Conservation (phyloP, 2,329 filamentous ascomycete species). For the Raffaelea arxii region DNA sequence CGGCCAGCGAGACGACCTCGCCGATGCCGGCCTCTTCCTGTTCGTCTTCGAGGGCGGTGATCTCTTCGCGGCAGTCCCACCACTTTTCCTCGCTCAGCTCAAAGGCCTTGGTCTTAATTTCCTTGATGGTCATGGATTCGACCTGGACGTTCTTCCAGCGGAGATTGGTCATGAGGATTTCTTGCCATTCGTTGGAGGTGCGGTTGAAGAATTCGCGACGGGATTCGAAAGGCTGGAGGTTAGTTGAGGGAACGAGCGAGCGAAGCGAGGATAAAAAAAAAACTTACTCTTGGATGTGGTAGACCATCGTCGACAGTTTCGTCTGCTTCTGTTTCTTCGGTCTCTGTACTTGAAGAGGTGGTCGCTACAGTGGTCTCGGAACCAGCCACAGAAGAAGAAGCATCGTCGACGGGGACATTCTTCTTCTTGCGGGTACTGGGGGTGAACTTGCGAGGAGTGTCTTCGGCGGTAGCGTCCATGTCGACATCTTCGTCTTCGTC, state of each 20-base stretch:
- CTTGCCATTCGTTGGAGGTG: conserved; percentile 85
- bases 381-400: conserved; percentile 14
- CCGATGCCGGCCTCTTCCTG: conserved; percentile 92
- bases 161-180: conserved; percentile 66
- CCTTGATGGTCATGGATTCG: conserved; percentile 69
- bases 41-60: conserved; percentile 84
- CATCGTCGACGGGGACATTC: too few species aligned
- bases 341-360: too few species aligned
- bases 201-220: conserved; percentile 86
- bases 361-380: conserved; percentile 37
- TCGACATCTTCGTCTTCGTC: conserved; percentile 43
- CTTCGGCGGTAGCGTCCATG: conserved; percentile 39
- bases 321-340: conserved; percentile 39
- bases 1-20: conserved; percentile 81
- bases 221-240: conserved; percentile 70
- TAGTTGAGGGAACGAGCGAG: not conserved
- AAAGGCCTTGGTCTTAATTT: conserved; percentile 86
- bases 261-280: not conserved
- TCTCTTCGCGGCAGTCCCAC: conserved; percentile 97
- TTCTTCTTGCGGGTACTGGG: conserved; percentile 50
- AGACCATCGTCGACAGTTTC: conserved; percentile 59
- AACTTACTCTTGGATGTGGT: conserved; percentile 54
- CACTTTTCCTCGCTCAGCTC: conserved; percentile 90
- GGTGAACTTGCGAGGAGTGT: conserved; percentile 35
- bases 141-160: conserved; percentile 57